Base-by-base conservation (phyloP, 345 rosid species). In the Populus davidiana region DNA sequence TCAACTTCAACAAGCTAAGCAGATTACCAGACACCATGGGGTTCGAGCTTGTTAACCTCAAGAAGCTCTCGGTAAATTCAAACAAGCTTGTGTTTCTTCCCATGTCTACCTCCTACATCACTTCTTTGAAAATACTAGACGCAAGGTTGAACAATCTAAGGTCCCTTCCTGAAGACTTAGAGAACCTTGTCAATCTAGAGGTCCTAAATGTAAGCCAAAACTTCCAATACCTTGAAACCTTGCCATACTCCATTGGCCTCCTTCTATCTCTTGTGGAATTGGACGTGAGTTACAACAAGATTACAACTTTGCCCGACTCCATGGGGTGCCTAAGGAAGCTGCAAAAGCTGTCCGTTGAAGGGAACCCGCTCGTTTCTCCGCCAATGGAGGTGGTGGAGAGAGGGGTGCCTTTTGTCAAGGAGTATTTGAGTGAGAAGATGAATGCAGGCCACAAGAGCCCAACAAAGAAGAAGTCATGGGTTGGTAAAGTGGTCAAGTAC, bases 1-100 rank as follows among this genome's bases (percentile, higher is more conserved):
- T 89, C 73, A 95, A 95, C 81, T 95, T 95, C 90, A 93, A 95
- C 91, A 88, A 89, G 90, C 91, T 95, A 10, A 81, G 75, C 16
- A 84, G 65, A 75, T 85, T 95, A 35, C 98, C 98, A 39, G 92
- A 92, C 38, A 86, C 84, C 0, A 85, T 95, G 0, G 98, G 99
- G 36, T 92, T 87, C 44, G 91, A 92, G 73, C 83, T 93, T n/a
- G 63, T 81, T 1, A 90, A 91, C 82, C 84, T 95, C 13, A 92
- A 87, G 75, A 95, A 90, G 76, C 85, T 95, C 4, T 86, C 90
- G 9, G 69, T 95, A 29, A 91, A 92, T 84, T 92, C 96, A 65
- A 95, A 95, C 89, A 92, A 91, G 75, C 86, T 95, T 2, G 72
- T 74, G 29, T 81, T 79, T 75, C 93, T 95, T 20, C 99, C 99